Conservation (phyloP, 495 filamentous ascomycete species). For the Podospora sp. region DNA sequence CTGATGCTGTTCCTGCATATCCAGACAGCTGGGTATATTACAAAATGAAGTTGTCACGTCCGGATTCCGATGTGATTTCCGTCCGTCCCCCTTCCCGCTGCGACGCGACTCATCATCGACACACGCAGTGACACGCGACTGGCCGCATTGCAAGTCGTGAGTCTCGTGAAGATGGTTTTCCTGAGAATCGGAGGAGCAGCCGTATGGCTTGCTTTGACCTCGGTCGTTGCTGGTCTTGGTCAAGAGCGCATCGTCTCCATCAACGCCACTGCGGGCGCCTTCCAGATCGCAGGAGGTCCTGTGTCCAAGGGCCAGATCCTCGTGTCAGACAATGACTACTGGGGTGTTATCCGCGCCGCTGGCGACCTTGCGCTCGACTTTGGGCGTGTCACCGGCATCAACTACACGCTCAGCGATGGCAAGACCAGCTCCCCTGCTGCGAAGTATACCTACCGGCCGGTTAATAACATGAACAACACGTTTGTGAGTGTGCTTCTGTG, state of each 20-base stretch:
- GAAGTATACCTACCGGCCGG: constrained; percentile 46
- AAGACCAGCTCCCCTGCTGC: constrained; percentile 40
- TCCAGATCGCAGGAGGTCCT: constrained; percentile 50
- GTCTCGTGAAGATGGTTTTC: constrained; percentile 28
- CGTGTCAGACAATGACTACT: constrained; percentile 60
- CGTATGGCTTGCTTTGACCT: constrained; percentile 31
- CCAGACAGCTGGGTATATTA: constrained; percentile 26
- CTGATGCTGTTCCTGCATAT: constrained; percentile 34
- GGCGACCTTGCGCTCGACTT: constrained; percentile 71
- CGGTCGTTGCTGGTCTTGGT: constrained; percentile 50
- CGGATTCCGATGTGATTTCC: constrained; percentile 1
- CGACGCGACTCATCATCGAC: neutral
- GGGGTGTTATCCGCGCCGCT: constrained; percentile 68
- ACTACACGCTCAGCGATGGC: constrained; percentile 58
- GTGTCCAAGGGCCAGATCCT: constrained; percentile 53
- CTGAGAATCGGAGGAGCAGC: constrained; percentile 27
- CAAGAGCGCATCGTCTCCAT: constrained; percentile 61
- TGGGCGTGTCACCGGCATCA: constrained; percentile 64
- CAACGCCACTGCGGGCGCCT: constrained; percentile 36
- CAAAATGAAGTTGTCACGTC: constrained; percentile 11
- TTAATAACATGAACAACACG: constrained; percentile 50
- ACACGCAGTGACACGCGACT: constrained; percentile 1
- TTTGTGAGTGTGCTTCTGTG: constrained; percentile 36
- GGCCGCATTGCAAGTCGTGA: neutral
- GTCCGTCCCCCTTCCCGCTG: neutral